phyloP scores from a whole-genome alignment of 352 stramenopile genomes.

The Globisporangium megalacanthum region DNA sequence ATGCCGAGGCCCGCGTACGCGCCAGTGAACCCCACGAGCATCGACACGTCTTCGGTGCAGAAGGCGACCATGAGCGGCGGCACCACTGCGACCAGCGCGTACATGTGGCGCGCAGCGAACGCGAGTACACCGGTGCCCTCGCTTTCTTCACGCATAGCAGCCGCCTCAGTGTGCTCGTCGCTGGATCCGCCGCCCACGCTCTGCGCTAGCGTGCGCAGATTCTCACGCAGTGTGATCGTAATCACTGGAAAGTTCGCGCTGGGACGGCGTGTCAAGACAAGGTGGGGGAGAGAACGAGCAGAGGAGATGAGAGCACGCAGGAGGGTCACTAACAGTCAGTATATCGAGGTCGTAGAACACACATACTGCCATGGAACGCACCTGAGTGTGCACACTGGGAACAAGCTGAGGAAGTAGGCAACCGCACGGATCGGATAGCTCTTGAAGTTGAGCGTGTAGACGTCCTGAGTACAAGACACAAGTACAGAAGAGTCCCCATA shows the following conservation, averaged over 20 bases:
- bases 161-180: conserved; percentile 10
- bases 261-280: background rate
- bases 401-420: conserved; percentile 85
- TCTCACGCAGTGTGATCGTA: conserved; percentile 83
- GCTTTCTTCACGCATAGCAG: conserved; percentile 11
- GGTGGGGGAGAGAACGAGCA: no score
- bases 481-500: conserved; percentile 1
- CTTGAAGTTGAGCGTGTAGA: conserved; percentile 89
- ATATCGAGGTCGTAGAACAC: conserved; percentile 5
- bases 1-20: conserved; percentile 83
- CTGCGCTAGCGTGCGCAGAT: conserved; percentile 65
- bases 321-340: background rate
- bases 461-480: conserved; percentile 40
- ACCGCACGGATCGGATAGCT: conserved; percentile 68
- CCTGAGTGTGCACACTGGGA: conserved; percentile 85
- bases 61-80: conserved; percentile 78
- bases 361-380: conserved; percentile 13
- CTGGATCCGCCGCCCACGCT: conserved; percentile 23
- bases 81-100: conserved; percentile 65
- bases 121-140: conserved; percentile 13
- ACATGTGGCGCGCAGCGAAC: conserved; percentile 56
- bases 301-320: no score
- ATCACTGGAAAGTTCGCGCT: conserved; percentile 85
- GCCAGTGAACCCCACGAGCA: conserved; percentile 84
- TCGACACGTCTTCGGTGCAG: conserved; percentile 86